Percentiles rank a stretch among this genome's conserved stretches.
Conservation (phyloP, 192 early-diverging fungal species). For the Gigaspora rosea region DNA sequence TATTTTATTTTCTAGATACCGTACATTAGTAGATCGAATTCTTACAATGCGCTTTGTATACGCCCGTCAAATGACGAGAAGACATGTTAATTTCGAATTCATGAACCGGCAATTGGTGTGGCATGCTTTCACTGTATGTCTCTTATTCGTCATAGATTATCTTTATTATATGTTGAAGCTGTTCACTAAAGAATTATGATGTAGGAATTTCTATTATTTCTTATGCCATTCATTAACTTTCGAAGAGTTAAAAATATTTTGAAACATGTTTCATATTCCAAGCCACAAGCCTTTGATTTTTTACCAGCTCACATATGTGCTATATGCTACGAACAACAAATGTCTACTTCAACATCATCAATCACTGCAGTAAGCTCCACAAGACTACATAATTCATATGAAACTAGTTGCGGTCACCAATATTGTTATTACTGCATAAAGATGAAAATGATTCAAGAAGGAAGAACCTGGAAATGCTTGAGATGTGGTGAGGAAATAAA, state of each 20-base stretch:
- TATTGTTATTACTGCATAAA: conserved; percentile 94
- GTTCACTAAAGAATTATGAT: neutral
- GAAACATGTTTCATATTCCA: conserved; percentile 38
- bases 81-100: conserved; percentile 88
- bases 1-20: conserved; percentile 56
- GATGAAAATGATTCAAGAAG: conserved; percentile 32
- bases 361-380: conserved; percentile 40
- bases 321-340: conserved; percentile 69
- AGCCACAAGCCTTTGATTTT: conserved; percentile 44
- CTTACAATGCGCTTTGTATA: conserved; percentile 85
- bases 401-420: conserved; percentile 78
- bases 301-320: conserved; percentile 74
- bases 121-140: conserved; percentile 84
- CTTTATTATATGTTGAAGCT: neutral
- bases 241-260: conserved; percentile 48
- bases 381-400: conserved; percentile 68
- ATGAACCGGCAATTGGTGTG: conserved; percentile 93
- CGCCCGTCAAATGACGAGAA: conserved; percentile 33
- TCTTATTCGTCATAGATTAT: conserved; percentile 13
- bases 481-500: conserved; percentile 73
- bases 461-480: conserved; percentile 73
- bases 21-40: conserved; percentile 73
- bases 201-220: conserved; percentile 86
- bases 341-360: conserved; percentile 19
- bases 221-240: conserved; percentile 78